Base-by-base conservation (phyloP, 257 asterid genomes). In the Fraxinus excelsior region DNA sequence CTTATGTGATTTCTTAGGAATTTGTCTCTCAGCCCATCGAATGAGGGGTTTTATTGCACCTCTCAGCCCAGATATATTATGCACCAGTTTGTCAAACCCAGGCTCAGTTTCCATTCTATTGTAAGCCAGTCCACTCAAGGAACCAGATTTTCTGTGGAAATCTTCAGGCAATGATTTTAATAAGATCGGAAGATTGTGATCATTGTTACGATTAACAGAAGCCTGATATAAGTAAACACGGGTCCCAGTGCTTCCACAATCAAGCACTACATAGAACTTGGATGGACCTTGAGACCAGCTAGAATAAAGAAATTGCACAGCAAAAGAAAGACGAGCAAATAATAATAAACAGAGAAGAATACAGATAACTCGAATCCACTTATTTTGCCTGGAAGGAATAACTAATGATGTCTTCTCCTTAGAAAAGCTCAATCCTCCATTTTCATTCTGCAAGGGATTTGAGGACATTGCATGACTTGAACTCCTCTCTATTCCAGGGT, bases 231-330 rank as follows among this genome's bases (percentile, higher is more conserved):
- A 87, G 78, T 87, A 87, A 78, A 90, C 91, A 73, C 96, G 91
- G 75, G 96, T 88, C 65, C 96, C 93, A 10, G 96, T 90, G 85
- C 96, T 90, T 70, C 96, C 96, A 81, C 90, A 88, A 78, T 90
- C 96, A 73, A 90, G 83, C 75, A 90, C 91, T 60, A 90, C 87
- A 76, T 85, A 90, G 74, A 76, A 88, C 76, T 83, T 88, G 49
- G 90, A 75, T 37, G 78, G 70, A 38, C 86, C 89, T 29, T 42
- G 79, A 60, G 90, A 85, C 89, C 88, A 87, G 78, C 81, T 85
- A 72, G 86, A 81, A 74, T 88, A 87, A 29, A 86, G 74, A 81
- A 81, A 80, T 34, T 82, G 85, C 67, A 86, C 51, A 16, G 80
- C 71, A 79, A 79, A 88, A 69, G 86, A 71, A 76, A 90, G 82